These are phyloP conservation scores for Carex sylvatica DNA, from an alignment of 202 grass and related monocot species.

Conservation along the genomic window DNA sequence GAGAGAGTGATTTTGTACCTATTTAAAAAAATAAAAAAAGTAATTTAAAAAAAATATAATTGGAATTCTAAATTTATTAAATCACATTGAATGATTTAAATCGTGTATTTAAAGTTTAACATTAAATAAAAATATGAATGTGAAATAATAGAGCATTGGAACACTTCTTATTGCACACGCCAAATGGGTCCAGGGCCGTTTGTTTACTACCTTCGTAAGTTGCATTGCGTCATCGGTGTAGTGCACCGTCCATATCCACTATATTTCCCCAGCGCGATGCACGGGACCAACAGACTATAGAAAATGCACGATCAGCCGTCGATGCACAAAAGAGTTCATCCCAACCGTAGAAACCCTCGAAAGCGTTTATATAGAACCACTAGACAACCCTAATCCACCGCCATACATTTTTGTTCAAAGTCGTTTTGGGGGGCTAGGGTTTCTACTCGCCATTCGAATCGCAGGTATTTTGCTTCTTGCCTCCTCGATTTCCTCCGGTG, in stretches of 20 bases:
- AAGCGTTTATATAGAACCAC: neutral
- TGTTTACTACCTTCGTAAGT: too few species aligned
- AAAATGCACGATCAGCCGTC: neutral
- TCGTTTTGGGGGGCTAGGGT: conserved; percentile 19
- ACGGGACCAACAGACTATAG: neutral
- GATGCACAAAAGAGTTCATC: neutral
- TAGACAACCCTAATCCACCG: neutral
- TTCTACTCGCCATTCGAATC: conserved; percentile 20
- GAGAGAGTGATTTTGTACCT: too few species aligned
- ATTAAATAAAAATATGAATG: too few species aligned
- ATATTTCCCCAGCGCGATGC: neutral
- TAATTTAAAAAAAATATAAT: too few species aligned
- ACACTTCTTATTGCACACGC: too few species aligned
- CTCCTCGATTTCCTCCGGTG: neutral
- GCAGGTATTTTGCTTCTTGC: neutral
- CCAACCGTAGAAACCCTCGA: neutral
- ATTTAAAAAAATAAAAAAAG: too few species aligned
- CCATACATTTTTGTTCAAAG: conserved; percentile 5
- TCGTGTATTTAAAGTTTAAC: too few species aligned
- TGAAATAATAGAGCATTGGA: too few species aligned
- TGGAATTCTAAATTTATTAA: too few species aligned
- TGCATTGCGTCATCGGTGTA: neutral
- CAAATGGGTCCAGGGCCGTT: too few species aligned
- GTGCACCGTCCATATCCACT: neutral
- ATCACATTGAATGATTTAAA: too few species aligned